phyloP scores from a whole-genome alignment of 306 rosid genomes.

The Glycine latifolia region DNA sequence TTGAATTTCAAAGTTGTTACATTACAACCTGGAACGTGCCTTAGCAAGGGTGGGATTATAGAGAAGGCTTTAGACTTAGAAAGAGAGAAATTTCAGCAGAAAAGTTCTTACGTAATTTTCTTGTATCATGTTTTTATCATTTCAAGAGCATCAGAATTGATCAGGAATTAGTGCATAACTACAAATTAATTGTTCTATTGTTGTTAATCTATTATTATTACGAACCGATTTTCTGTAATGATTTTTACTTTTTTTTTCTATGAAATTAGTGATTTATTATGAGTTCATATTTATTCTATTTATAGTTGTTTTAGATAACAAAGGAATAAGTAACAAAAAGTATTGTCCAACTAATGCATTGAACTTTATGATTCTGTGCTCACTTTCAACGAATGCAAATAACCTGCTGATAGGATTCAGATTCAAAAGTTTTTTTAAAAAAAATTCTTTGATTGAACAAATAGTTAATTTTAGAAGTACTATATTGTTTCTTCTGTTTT shows the following conservation, averaged over 20 bases:
- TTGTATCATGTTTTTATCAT: not conserved
- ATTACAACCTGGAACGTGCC: not conserved
- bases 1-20: not conserved
- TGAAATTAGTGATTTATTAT: not conserved
- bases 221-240: not conserved
- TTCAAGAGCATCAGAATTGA: conserved; percentile 4
- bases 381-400: not conserved
- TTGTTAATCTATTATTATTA: not conserved
- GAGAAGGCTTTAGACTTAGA: conserved; percentile 13
- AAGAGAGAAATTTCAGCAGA: not conserved
- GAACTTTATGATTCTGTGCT: not conserved
- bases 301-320: not conserved
- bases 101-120: not conserved
- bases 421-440: not conserved
- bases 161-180: not conserved
- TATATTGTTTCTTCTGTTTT: not conserved
- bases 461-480: not conserved
- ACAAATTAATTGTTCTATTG: not conserved
- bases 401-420: not conserved
- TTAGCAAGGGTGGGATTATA: conserved; percentile 5
- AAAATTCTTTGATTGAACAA: too few relatives aligned
- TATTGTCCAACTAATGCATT: not conserved
- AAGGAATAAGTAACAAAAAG: not conserved
- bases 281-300: not conserved
- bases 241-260: too few relatives aligned